These are phyloP conservation scores for Acorus gramineus DNA, from an alignment of 106 monocot genomes.

Conservation along the genomic window DNA sequence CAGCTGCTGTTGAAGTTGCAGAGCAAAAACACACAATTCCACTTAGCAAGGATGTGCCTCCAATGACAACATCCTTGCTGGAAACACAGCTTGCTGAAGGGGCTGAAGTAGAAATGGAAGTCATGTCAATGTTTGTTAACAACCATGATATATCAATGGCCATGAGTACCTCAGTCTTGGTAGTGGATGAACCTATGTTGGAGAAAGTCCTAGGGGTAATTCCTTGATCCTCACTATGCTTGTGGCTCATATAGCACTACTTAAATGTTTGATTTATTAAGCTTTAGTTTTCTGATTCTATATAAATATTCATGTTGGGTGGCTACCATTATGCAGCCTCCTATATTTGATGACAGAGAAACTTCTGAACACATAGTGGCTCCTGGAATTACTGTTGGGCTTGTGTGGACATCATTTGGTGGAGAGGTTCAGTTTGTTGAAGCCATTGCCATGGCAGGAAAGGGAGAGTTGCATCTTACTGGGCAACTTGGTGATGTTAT, in stretches of 20 bases:
- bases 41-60: neutral
- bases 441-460: neutral
- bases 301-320: neutral
- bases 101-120: slow-evolving; percentile 10
- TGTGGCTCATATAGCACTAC: neutral
- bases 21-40: neutral
- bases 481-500: slow-evolving; percentile 12
- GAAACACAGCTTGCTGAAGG: neutral
- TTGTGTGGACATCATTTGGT: slow-evolving; percentile 7
- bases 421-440: slow-evolving; percentile 7
- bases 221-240: neutral
- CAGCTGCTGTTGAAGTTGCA: slow-evolving; percentile 4
- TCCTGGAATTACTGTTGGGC: neutral
- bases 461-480: slow-evolving; percentile 1
- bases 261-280: neutral
- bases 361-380: neutral
- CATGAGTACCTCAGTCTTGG: neutral
- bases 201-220: slow-evolving; percentile 12
- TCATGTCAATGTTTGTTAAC: neutral
- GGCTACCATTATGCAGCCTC: slow-evolving; percentile 1
- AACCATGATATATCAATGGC: neutral
- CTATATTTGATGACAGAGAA: slow-evolving; percentile 7
- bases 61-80: neutral
- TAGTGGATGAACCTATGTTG: neutral
- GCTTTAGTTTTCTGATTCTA: neutral